A percentile compares a stretch with the other conserved stretches of the same genome.
These are phyloP conservation scores for Aspergillus phoenicis DNA, from an alignment of 2,329 filamentous ascomycete genomes.

Conservation along the genomic window DNA sequence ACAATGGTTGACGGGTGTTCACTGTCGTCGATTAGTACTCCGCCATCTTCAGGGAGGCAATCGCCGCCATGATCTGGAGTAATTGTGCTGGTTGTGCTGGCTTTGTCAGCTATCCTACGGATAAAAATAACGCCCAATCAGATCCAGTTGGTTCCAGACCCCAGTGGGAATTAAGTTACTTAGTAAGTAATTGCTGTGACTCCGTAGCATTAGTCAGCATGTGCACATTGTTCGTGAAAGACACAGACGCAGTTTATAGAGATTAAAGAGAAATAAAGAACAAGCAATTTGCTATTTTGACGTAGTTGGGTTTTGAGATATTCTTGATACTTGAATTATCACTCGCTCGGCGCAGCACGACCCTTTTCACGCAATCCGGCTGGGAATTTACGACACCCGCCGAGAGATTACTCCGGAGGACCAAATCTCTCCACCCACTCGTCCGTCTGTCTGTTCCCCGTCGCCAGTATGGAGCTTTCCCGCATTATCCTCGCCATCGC, in stretches of 20 bases:
- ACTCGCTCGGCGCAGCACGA: too few relatives aligned
- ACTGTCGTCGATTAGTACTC: not conserved
- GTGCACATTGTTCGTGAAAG: too few relatives aligned
- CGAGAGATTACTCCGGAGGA: not conserved
- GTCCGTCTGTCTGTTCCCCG: not conserved
- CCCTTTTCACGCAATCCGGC: too few relatives aligned
- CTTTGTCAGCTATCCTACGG: not conserved
- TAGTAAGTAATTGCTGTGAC: not conserved
- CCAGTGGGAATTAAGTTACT: not conserved
- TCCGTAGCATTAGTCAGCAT: too few relatives aligned
- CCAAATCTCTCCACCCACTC: not conserved
- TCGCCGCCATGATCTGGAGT: not conserved
- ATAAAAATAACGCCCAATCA: not conserved
- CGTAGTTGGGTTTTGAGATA: too few relatives aligned
- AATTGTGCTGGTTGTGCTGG: not conserved
- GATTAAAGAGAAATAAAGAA: too few relatives aligned
- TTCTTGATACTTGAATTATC: too few relatives aligned
- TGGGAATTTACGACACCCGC: not conserved
- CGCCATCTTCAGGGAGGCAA: not conserved
- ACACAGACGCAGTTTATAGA: too few relatives aligned
- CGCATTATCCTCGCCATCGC: slow-evolving; percentile 1
- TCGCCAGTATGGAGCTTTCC: not conserved
- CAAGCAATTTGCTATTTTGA: too few relatives aligned
- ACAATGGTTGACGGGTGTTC: not conserved
- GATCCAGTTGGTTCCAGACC: not conserved